Evolutionary conservation across 495 filamentous ascomycete species (phyloP), one percentile per base, ranked within the genome.

Genomic region (Podospora didyma): DNA sequence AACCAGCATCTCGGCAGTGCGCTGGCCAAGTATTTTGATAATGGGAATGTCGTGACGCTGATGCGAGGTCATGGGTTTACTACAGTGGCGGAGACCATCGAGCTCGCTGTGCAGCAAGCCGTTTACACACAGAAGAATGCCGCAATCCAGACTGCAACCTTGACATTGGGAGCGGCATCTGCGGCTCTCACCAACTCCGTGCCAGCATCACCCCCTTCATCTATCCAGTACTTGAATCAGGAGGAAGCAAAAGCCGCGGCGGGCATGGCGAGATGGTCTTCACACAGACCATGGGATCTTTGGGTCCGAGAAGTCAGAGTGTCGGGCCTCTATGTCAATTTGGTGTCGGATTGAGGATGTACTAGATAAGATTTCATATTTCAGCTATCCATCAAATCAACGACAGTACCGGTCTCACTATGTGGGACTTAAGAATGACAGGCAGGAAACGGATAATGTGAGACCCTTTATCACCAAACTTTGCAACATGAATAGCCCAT

Each of bases 61-160:
- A 79, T 80, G 77, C 61, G 66, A 2, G 72, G 72, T 9, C 80
- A 82, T 47, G 80, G 78, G 7, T 79, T 80, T 57, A 76, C 74
- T 0, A 62, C 67, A 1, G 56, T 73, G 2, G 77, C 67, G 0
- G 57, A 58, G 0, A 68, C 35, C 28, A 70, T 82, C 28, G 66
- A 77, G 54, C 51, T 67, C 47, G 73, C 63, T 3, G 74, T 81
- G 3, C 70, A 64, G 49, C 63, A 69, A 19, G 71, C 76, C 4
- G 65, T 81, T 3, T 81, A 80, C 60, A 76, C 78, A 2, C 65
- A 71, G 46, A 62, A 66, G 58, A 81, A 80, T 44, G 78, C 77
- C 0, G 55, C 47, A 6, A 62, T 79, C 14, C 73, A 78, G 59
- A 66, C 70, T 10, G 59, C 61, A 6, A 66, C 74, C 12, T 41